A percentile compares a stretch with the other conserved stretches of the same genome.
phyloP scores from a whole-genome alignment of 805 yeast species.

The Candida piceae region DNA sequence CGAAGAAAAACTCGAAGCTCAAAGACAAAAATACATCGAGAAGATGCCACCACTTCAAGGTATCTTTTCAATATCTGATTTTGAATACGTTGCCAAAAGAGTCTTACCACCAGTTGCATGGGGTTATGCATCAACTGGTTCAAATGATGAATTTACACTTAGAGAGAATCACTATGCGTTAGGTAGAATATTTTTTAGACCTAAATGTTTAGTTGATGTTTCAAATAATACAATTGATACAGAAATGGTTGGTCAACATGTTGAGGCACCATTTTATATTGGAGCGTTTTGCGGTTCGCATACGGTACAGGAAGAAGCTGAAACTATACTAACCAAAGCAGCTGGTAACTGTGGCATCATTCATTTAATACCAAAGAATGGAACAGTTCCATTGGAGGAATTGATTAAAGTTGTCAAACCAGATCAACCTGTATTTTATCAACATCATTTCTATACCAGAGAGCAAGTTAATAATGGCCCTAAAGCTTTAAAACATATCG shows the following conservation, averaged over 20 bases:
- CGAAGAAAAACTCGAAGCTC: slow-evolving; percentile 30
- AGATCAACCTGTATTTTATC: slow-evolving; percentile 73
- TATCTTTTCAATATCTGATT: slow-evolving; percentile 73
- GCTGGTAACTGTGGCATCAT: slow-evolving; percentile 58
- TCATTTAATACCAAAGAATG: slow-evolving; percentile 85
- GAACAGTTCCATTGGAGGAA: slow-evolving; percentile 77
- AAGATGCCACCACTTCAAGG: slow-evolving; percentile 63
- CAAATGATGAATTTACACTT: slow-evolving; percentile 82
- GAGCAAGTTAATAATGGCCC: slow-evolving; percentile 55
- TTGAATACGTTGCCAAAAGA: slow-evolving; percentile 77
- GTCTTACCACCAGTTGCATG: slow-evolving; percentile 72
- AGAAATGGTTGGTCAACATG: slow-evolving; percentile 57
- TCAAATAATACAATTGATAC: slow-evolving; percentile 53
- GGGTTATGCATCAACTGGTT: slow-evolving; percentile 82
- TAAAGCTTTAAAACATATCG: slow-evolving; percentile 12
- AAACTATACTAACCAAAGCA: slow-evolving; percentile 68
- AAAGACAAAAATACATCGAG: slow-evolving; percentile 32
- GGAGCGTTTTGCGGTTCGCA: slow-evolving; percentile 89
- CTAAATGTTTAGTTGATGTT: slow-evolving; percentile 74
- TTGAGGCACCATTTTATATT: slow-evolving; percentile 73
- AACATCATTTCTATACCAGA: slow-evolving; percentile 61
- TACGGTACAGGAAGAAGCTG: slow-evolving; percentile 85
- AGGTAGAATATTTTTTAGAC: slow-evolving; percentile 81
- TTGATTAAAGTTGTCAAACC: slow-evolving; percentile 55
- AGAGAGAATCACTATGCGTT: slow-evolving; percentile 83